A percentile compares a stretch with the other conserved stretches of the same genome.
These are phyloP conservation scores for Trichosanthes cucumerina DNA, from an alignment of 306 rosid species.

Conservation along the genomic window DNA sequence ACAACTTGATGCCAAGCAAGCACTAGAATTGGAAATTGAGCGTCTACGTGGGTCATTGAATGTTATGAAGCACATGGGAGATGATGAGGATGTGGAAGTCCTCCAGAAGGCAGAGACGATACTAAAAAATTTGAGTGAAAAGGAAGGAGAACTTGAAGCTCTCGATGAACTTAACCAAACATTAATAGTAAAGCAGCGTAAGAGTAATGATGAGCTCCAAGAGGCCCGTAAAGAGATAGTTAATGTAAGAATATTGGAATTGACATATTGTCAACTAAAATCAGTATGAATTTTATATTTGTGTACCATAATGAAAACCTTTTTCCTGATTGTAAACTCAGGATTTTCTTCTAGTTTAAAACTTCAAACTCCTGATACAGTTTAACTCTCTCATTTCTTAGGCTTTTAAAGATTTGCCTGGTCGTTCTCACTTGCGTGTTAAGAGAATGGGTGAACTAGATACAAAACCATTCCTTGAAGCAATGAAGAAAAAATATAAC, in stretches of 20 bases:
- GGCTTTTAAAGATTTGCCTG: slow-evolving; percentile 55
- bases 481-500: slow-evolving; percentile 60
- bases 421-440: slow-evolving; percentile 39
- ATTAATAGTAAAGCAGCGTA: slow-evolving; percentile 66
- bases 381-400: slow-evolving; percentile 21
- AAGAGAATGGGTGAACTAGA: slow-evolving; percentile 98
- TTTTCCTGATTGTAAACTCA: background rate
- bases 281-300: background rate
- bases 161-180: slow-evolving; percentile 64
- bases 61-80: slow-evolving; percentile 74
- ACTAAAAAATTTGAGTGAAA: slow-evolving; percentile 60
- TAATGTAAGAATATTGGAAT: slow-evolving; percentile 35
- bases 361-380: background rate
- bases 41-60: slow-evolving; percentile 62
- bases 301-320: background rate
- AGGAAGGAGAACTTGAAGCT: slow-evolving; percentile 57
- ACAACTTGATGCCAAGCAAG: slow-evolving; percentile 74
- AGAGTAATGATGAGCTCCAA: slow-evolving; percentile 88
- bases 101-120: slow-evolving; percentile 53
- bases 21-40: slow-evolving; percentile 85
- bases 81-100: slow-evolving; percentile 73
- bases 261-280: background rate
- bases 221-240: slow-evolving; percentile 87
- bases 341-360: background rate
- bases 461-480: slow-evolving; percentile 58